Percentiles rank a stretch among this genome's conserved stretches.
These are phyloP conservation scores for Penicillium flavigenum DNA, from an alignment of 495 filamentous ascomycete genomes.

Conservation along the genomic window DNA sequence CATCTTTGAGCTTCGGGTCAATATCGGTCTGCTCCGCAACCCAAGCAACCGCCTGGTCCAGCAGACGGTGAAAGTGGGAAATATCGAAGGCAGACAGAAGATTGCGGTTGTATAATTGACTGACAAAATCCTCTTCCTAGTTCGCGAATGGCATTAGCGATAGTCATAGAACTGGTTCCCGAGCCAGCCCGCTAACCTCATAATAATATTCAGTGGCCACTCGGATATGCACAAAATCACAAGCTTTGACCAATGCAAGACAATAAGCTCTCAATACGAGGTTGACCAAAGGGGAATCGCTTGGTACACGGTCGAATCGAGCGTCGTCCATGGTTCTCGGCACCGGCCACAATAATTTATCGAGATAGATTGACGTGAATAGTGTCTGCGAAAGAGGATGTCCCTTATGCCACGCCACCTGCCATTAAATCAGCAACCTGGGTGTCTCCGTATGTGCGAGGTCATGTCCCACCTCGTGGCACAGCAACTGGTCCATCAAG, in stretches of 20 bases:
- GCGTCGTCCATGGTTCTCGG: constrained; percentile 67
- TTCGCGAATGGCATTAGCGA: constrained; percentile 1
- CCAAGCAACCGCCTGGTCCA: constrained; percentile 59
- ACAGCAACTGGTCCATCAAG: constrained; percentile 91
- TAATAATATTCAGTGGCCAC: constrained; percentile 80
- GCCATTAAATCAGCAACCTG: constrained; percentile 26
- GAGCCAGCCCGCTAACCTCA: constrained; percentile 61
- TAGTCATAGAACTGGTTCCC: not conserved
- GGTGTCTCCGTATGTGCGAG: not conserved
- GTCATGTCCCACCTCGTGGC: constrained; percentile 66
- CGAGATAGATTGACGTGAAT: constrained; percentile 92
- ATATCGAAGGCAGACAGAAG: constrained; percentile 64
- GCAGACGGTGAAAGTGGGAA: constrained; percentile 54
- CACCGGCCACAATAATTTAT: constrained; percentile 71
- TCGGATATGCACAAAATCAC: constrained; percentile 71
- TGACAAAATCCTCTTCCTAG: constrained; percentile 94
- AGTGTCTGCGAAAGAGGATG: constrained; percentile 92
- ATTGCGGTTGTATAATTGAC: constrained; percentile 78
- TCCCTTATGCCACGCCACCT: constrained; percentile 97
- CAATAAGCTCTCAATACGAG: constrained; percentile 82
- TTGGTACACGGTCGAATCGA: constrained; percentile 55
- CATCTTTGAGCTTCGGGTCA: constrained; percentile 51
- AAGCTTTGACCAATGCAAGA: constrained; percentile 77
- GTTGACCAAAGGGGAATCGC: constrained; percentile 54
- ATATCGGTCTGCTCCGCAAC: constrained; percentile 52